Conservation (phyloP, 225 moss, liverwort and hornwort genomes). For the Asterella californica region DNA sequence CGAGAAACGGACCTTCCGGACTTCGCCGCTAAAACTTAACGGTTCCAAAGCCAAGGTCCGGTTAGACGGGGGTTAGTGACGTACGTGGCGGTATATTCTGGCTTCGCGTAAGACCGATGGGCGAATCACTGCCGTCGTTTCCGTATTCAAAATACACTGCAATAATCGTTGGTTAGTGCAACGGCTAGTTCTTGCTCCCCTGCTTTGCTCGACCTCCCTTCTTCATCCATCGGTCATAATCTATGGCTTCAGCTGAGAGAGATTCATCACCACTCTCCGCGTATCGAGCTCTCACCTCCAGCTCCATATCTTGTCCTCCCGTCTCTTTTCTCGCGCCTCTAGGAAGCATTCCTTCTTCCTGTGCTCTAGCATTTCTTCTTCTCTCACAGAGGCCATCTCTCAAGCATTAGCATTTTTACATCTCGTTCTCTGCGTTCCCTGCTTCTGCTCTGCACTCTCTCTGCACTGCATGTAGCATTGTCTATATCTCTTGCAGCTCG, state of each 20-base stretch:
- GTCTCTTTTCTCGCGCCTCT: neutral
- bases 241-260: neutral
- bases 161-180: constrained; percentile 5
- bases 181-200: constrained; percentile 16
- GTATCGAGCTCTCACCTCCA: no score
- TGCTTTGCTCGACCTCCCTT: neutral
- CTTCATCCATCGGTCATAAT: neutral
- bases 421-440: neutral
- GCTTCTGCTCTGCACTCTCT: neutral
- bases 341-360: no score
- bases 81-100: no score
- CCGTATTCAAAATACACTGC: no score
- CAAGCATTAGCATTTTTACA: neutral
- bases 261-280: neutral
- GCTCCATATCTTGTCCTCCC: neutral
- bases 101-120: no score
- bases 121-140: no score
- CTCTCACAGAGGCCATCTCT: neutral
- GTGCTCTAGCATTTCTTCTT: neutral
- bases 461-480: no score
- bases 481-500: no score
- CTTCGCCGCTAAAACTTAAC: no score
- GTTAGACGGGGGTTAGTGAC: no score
- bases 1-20: no score
- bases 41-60: no score